phyloP scores from a whole-genome alignment of 352 stramenopile genomes.

The Globisporangium barbulae region DNA sequence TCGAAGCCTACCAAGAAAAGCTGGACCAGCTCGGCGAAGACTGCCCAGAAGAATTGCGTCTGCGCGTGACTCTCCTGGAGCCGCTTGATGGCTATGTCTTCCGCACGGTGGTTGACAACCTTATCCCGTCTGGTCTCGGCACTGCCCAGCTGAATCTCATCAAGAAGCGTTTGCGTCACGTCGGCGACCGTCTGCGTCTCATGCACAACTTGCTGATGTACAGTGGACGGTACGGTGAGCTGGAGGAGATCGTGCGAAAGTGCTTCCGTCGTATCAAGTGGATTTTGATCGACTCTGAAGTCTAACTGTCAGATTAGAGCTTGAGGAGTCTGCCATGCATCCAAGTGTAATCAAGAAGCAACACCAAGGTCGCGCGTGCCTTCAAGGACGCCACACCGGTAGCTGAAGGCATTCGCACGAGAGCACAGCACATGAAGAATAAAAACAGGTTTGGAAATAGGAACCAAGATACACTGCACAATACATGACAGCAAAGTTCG shows the following conservation, averaged over 20 bases:
- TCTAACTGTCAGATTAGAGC: slow-evolving; percentile 34
- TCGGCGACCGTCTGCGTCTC: slow-evolving; percentile 81
- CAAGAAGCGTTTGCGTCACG: slow-evolving; percentile 84
- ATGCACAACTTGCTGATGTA: slow-evolving; percentile 91
- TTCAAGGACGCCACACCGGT: background rate
- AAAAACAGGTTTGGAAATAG: background rate
- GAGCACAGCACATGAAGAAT: slow-evolving; percentile 5
- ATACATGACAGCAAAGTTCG: background rate
- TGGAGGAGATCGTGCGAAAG: slow-evolving; percentile 90
- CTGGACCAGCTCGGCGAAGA: slow-evolving; percentile 68
- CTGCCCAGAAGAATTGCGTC: slow-evolving; percentile 54
- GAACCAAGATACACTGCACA: slow-evolving; percentile 3
- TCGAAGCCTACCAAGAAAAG: slow-evolving; percentile 70
- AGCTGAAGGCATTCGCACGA: background rate
- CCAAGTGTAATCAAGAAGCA: background rate
- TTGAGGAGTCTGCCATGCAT: background rate
- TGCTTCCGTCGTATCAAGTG: slow-evolving; percentile 91
- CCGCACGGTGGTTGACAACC: slow-evolving; percentile 83
- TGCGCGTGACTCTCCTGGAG: slow-evolving; percentile 67
- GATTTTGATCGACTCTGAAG: slow-evolving; percentile 90
- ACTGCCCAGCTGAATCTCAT: slow-evolving; percentile 86
- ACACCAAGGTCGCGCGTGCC: background rate
- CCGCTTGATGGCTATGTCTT: slow-evolving; percentile 87
- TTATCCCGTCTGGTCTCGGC: slow-evolving; percentile 72
- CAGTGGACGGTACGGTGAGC: slow-evolving; percentile 72